These are phyloP conservation scores for Aspergillus nidulans DNA, from an alignment of 495 filamentous ascomycete species.

Conservation along the genomic window DNA sequence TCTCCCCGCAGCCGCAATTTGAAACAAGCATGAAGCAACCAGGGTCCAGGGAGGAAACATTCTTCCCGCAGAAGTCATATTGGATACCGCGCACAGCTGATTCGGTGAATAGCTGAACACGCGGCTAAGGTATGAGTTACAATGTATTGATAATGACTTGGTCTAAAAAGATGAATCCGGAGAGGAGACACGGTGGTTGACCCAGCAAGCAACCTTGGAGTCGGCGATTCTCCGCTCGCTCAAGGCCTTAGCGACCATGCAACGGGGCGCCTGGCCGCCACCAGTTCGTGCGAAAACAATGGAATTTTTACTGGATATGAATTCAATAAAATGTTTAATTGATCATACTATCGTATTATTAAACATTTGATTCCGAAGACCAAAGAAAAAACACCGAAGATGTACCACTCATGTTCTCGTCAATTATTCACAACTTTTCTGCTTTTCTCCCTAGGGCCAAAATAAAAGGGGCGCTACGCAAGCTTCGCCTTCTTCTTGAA, in stretches of 20 bases:
- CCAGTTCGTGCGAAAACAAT: background rate
- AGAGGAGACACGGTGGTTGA: conserved; percentile 15
- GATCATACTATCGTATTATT: background rate
- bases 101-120: background rate
- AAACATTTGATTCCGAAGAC: conserved; percentile 5
- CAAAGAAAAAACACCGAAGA: conserved; percentile 5
- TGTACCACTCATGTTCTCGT: conserved; percentile 22
- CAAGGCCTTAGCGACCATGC: background rate
- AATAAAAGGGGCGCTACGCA: conserved; percentile 23
- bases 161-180: background rate
- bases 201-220: background rate
- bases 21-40: conserved; percentile 20
- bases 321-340: background rate
- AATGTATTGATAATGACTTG: background rate
- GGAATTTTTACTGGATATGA: background rate
- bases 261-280: background rate
- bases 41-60: conserved; percentile 10
- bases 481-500: conserved; percentile 69
- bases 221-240: conserved; percentile 9
- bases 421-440: conserved; percentile 25
- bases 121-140: background rate
- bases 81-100: background rate
- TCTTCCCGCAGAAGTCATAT: conserved; percentile 1
- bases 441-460: conserved; percentile 13
- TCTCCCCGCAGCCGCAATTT: conserved; percentile 26